Evolutionary conservation across 2,329 filamentous ascomycete species (phyloP), one percentile per base, ranked within the genome.

Genomic region (Penicillium sp.): DNA sequence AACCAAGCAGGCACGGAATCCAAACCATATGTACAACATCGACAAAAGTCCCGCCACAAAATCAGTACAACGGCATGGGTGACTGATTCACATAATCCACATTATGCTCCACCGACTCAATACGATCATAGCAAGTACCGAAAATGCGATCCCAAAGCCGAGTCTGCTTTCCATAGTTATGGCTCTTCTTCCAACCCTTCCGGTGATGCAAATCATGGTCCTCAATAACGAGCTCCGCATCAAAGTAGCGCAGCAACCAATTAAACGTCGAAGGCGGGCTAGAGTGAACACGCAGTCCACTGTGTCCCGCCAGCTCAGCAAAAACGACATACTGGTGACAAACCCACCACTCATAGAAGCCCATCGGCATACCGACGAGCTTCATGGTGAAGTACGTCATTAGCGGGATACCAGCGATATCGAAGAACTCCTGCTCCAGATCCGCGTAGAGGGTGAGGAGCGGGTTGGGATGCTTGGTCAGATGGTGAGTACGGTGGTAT

Each of bases 271-370:
- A 61, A 1, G 65, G 65, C 26, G 66, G 63, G n/a, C 56, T 58
- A 8, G 65, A 62, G 54, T 66, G 65, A 7, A 68, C 44, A 37
- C 66, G 58, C 13, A 68, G 48, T 31, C 66, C 66, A 33, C 62
- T 65, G 49, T 68, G 66, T 0, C 66, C 66, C n/a, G 64, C 63
- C 37, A 68, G 31, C 49, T 68, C 66, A 27, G 66, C 61, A 31
- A 63, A 68, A 1, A 66, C 59, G 26, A 68, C 65, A 31, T 68
- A 68, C 57, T 64, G 58, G 33, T 67, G 65, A 39, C 65, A 66
- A 31, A 68, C 52, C 66, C 66, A 68, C 65, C 66, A 68, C 39
- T 67, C 65, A 42, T 68, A 68, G 54, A 68, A 68, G 3, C 64
- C 64, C 61, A 68, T 68, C 0, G 65, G 65, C 57, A 68, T 58